Conservation (phyloP, 208 protist species). For the Crithidia thermophila region DNA sequence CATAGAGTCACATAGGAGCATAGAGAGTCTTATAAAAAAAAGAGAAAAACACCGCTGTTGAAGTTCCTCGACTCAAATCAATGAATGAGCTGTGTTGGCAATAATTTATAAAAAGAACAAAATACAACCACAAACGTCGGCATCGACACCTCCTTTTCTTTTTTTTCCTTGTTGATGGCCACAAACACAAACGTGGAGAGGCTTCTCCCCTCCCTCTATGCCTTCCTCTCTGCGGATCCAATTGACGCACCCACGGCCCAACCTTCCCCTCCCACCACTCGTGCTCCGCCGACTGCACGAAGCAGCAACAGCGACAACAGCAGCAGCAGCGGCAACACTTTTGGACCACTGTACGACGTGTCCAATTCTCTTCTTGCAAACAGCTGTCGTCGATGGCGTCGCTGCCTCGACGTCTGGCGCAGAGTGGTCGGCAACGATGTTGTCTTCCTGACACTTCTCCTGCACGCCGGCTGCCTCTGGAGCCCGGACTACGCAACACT, state of each 20-base stretch:
- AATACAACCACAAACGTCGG: not conserved
- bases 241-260: not conserved
- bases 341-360: no score
- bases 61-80: no score
- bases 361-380: no score
- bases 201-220: slow-evolving; percentile 52
- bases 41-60: no score
- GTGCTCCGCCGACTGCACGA: not conserved
- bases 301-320: not conserved
- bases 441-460: slow-evolving; percentile 66
- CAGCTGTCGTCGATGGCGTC: slow-evolving; percentile 54
- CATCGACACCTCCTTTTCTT: slow-evolving; percentile 12
- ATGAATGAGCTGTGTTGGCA: no score
- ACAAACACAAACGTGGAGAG: slow-evolving; percentile 31
- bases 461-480: slow-evolving; percentile 72
- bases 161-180: slow-evolving; percentile 14
- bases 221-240: slow-evolving; percentile 34
- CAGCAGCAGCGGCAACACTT: no score
- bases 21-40: no score
- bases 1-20: no score
- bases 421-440: slow-evolving; percentile 66
- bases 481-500: slow-evolving; percentile 52
- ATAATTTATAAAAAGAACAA: not conserved
- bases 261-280: not conserved
- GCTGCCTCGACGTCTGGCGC: slow-evolving; percentile 61